Base-by-base conservation (phyloP, 2,329 filamentous ascomycete species). In the Neocucurbitaria cava region DNA sequence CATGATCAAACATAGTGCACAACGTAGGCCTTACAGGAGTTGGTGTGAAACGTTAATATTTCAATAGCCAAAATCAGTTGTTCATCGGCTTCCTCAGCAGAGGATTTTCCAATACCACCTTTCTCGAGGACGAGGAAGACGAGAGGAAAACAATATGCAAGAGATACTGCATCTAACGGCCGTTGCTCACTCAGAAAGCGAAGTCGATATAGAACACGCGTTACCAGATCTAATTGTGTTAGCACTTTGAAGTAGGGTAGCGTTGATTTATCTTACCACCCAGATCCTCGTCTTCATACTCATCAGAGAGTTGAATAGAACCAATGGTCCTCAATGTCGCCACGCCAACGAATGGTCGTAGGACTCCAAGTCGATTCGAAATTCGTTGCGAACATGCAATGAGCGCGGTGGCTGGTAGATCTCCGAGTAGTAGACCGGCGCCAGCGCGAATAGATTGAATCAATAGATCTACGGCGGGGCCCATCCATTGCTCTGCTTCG, bases 161-260 rank as follows among this genome's bases (percentile, higher is more conserved):
- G 81, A 1, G 94, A 94, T 3, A 95, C 89, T 2, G 87, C 83
- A 72, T 99, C 95, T 65, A 99, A 92, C 0, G 94, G 92, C n/a
- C 93, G 87, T 74, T 98, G 94, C 73, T 98, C 95, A 47, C 91
- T 89, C 33, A 93, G 85, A 73, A 96, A 96, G 15, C 93, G 89
- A 48, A 99, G 81, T 43, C 94, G 89, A 75, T 98, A 98, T 5
- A 99, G 80, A 1, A 98, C 87, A 74, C 95, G 86, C 2, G 94
- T 97, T 11, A 96, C 83, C 11, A 98, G 85, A 52, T 82, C 77
- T 59, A 80, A 45, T 40, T 36, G 17, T 43, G 18, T 70, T 63
- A 70, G 65, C 35, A 33, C 21, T 41, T 65, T 33, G 15, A 9
- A 5, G 15, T 35, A 21, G 24, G 7, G 21, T 21, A 13, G 20